phyloP scores from a whole-genome alignment of 176 grass and related monocot genomes.

The Eremochloa ophiuroides region DNA sequence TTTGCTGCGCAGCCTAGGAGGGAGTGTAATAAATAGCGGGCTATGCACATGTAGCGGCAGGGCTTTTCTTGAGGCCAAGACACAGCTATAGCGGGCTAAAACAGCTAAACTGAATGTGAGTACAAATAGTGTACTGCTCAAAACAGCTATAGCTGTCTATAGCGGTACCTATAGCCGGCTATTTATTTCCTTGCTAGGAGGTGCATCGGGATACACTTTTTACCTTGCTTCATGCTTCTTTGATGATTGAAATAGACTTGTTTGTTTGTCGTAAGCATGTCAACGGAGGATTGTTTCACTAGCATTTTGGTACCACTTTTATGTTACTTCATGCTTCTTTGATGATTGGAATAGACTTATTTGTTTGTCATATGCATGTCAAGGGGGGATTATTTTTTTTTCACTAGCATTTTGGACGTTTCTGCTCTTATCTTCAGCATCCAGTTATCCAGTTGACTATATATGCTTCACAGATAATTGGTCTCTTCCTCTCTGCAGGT shows the following conservation, averaged over 20 bases:
- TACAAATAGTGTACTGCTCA: too few relatives aligned
- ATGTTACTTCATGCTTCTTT: conserved; percentile 9
- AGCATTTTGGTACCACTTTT: neutral
- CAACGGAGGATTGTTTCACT: neutral
- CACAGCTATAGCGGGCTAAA: too few relatives aligned
- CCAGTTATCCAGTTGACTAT: conserved; percentile 1
- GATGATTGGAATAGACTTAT: conserved; percentile 15
- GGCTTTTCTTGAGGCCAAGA: too few relatives aligned
- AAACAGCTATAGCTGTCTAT: too few relatives aligned
- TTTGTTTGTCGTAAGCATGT: neutral
- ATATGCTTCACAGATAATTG: conserved; percentile 1
- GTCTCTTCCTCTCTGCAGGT: conserved; percentile 38
- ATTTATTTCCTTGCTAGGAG: neutral
- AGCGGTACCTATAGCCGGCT: too few relatives aligned
- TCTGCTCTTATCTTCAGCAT: neutral
- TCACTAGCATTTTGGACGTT: conserved; percentile 4
- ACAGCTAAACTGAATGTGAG: too few relatives aligned
- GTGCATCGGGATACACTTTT: neutral
- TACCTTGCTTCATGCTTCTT: conserved; percentile 8
- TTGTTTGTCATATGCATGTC: neutral
- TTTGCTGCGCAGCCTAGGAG: neutral
- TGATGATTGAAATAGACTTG: conserved; percentile 18
- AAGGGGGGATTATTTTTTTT: neutral
- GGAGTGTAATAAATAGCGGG: too few relatives aligned
- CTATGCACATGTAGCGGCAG: too few relatives aligned